Evolutionary conservation across 176 grass and related monocot genomes (phyloP), one percentile per base, ranked within the genome.

Genomic region (Zoysia japonica): DNA sequence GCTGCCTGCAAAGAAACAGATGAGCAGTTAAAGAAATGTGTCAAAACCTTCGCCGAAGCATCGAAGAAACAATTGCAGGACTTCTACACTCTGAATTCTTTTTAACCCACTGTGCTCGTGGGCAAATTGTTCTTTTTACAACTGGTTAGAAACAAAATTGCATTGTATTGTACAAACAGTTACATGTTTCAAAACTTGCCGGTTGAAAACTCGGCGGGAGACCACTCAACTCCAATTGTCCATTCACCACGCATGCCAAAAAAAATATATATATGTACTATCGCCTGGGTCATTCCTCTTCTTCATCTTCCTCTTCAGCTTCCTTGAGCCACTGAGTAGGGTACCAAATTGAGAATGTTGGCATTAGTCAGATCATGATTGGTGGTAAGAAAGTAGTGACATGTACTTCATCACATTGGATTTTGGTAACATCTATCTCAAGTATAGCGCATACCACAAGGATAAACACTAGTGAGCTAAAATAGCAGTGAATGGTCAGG

Each of bases 301-400:
- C 28, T 28, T 88, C 87, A 0, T 92, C 89, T 61, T 95, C 92
- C 83, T 92, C 93, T 61, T 91, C 74, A 63, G 93, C 90, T 79
- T 90, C 80, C 76, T 88, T 92, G 5, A 96, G 93, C 93, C 88
- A 96, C 90, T 93, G 79, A 50, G 28, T 28, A 28, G 16, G 42
- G 62, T 65, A 76, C 61, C 28, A 54, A 49, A 72, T 67, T 20
- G 6, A 60, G 8, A 63, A 36, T 14, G 48, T 67, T 73, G 44
- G 50, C 12, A 72, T 48, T 55, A 47, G 11, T 50, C 54, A 52
- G 14, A 65, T n/a, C 4, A 69, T 74, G 46, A 7, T 14, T n/a
- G 0, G 9, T 70, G 3, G 35, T 42, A 3, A 67, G 61, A 63
- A 20, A 5, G 45, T 39, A 28, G 28, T 28, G 72, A 1, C 16